Conservation (phyloP, 2,329 filamentous ascomycete genomes). For the Apiospora rasikravindrae region DNA sequence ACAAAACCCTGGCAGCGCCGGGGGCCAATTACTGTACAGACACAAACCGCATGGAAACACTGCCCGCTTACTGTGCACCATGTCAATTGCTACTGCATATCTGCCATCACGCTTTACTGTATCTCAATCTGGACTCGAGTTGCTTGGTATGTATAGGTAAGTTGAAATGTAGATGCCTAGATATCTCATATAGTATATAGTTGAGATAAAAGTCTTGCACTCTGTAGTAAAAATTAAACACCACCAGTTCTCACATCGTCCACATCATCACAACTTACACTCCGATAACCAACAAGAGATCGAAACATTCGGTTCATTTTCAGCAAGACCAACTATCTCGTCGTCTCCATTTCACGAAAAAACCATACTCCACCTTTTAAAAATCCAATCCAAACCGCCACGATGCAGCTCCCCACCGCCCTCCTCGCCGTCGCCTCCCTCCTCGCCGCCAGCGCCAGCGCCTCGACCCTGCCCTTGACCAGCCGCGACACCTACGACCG, state of each 20-base stretch:
- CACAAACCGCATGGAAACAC: background rate
- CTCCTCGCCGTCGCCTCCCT: conserved; percentile 4
- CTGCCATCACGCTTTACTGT: background rate
- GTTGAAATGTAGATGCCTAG: background rate
- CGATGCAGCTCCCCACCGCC: background rate
- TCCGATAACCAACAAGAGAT: background rate
- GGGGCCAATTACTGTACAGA: background rate
- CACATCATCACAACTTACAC: background rate
- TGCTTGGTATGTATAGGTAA: background rate
- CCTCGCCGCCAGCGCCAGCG: background rate
- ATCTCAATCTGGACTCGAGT: background rate
- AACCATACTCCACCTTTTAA: background rate
- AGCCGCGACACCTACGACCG: conserved; percentile 20
- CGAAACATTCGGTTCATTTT: background rate
- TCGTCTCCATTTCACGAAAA: background rate
- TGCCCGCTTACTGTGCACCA: background rate
- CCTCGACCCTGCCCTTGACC: background rate
- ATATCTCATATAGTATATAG: background rate
- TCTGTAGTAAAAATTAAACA: too few relatives aligned
- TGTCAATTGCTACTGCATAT: background rate
- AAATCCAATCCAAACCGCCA: background rate
- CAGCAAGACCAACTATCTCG: background rate
- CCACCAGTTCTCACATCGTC: background rate
- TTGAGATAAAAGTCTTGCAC: background rate
- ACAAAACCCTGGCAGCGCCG: background rate